Conservation (phyloP, 306 rosid genomes). For the Cercis canadensis region DNA sequence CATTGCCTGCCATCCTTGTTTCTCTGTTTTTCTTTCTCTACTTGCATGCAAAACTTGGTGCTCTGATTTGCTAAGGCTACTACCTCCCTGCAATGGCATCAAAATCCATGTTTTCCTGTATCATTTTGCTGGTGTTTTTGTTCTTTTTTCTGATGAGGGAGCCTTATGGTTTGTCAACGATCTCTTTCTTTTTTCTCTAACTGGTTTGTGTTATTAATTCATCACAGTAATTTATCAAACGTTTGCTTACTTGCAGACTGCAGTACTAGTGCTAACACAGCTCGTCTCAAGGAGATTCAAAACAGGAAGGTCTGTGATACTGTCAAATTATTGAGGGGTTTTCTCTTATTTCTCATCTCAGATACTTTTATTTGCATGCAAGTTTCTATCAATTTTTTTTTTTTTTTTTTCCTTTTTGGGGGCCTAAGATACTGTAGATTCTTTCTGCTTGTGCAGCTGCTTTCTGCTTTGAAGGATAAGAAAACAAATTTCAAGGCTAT, state of each 20-base stretch:
- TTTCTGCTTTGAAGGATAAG: conserved; percentile 44
- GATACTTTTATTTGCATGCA: background rate
- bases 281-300: conserved; percentile 28
- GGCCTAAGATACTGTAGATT: background rate
- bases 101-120: conserved; percentile 32
- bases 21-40: background rate
- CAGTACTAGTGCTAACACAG: conserved; percentile 32
- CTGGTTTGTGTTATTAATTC: background rate
- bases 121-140: conserved; percentile 41
- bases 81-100: conserved; percentile 50
- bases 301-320: conserved; percentile 58
- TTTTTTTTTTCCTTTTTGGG: background rate
- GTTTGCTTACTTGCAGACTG: conserved; percentile 46
- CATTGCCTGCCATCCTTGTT: background rate
- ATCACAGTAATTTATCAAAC: background rate
- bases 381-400: background rate
- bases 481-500: conserved; percentile 27
- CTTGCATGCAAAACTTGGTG: conserved; percentile 18
- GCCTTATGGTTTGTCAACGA: conserved; percentile 47
- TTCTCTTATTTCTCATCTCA: background rate
- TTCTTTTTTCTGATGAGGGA: conserved; percentile 46
- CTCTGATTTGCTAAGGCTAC: background rate
- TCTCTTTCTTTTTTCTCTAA: conserved; percentile 7
- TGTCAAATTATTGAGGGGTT: background rate
- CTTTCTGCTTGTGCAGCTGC: conserved; percentile 41